A percentile compares a stretch with the other conserved stretches of the same genome.
phyloP scores from a whole-genome alignment of 192 early-diverging fungal genomes.

The Rhizoclosmatium globosum region DNA sequence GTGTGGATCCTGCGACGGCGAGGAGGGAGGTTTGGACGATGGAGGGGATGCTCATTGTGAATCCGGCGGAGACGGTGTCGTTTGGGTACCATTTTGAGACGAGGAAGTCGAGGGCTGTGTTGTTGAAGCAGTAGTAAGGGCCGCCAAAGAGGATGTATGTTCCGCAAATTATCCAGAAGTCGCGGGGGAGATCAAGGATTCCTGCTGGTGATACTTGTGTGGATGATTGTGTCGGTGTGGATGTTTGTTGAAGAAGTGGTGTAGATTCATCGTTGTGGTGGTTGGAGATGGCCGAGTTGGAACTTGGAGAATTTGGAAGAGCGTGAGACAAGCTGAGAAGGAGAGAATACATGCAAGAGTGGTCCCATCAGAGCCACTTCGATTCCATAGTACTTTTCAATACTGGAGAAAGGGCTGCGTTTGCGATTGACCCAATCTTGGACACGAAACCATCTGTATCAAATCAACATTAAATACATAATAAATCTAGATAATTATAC shows the following conservation, averaged over 20 bases:
- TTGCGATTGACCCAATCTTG: slow-evolving; percentile 59
- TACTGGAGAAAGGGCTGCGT: slow-evolving; percentile 57
- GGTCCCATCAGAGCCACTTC: slow-evolving; percentile 51
- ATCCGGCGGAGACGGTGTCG: slow-evolving; percentile 56
- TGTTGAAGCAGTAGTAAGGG: slow-evolving; percentile 65
- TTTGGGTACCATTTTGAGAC: slow-evolving; percentile 64
- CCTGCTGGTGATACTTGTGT: neutral
- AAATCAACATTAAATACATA: slow-evolving; percentile 5
- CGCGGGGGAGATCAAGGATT: slow-evolving; percentile 41
- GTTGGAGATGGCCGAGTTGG: neutral
- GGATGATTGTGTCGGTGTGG: neutral
- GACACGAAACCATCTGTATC: slow-evolving; percentile 52
- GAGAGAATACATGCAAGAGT: slow-evolving; percentile 52
- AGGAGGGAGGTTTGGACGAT: neutral
- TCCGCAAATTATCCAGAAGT: slow-evolving; percentile 63
- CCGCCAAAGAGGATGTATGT: slow-evolving; percentile 59
- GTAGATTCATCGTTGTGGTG: neutral
- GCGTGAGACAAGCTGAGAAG: slow-evolving; percentile 25
- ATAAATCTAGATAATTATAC: neutral
- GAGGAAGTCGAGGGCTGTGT: slow-evolving; percentile 62
- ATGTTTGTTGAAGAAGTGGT: neutral
- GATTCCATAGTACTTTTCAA: slow-evolving; percentile 32
- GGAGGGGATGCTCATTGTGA: slow-evolving; percentile 47
- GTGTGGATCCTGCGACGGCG: neutral
- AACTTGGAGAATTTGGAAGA: neutral